Evolutionary conservation across 768 basidiomycete species (phyloP), one percentile per base, ranked within the genome.

Genomic region (Agrocybe praecox): DNA sequence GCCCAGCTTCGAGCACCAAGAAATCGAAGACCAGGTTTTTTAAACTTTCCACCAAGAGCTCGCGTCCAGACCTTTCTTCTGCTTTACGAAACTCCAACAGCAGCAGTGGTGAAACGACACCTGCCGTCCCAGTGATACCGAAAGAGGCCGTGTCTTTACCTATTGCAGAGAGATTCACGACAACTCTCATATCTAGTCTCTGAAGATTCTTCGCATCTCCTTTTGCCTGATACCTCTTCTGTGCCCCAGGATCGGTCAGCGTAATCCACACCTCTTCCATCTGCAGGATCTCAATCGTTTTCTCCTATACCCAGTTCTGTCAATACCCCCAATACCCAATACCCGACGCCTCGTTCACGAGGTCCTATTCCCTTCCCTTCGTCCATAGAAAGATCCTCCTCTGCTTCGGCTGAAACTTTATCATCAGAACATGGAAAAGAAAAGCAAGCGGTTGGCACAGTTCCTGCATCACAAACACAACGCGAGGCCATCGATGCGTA

Each of bases 81-180:
- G 36, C n/a, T 5, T n/a, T 40, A n/a, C 12, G n/a, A n/a, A n/a
- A n/a, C 14, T 40, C 36, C 4, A 40, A 40, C 12, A n/a, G 36
- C 14, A n/a, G 36, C 36, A 64, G 61, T 17, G 58, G 64, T n/a
- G 69, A 72, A 9, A 67, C 65, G 17, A 60, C 63, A 1, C 61
- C 64, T 22, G 53, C 63, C 6, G 24, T 61, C 12, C 55, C 49
- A 10, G 26, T 23, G 26, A 33, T 59, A 40, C 18, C 72, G 65
- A 72, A 62, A 47, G 71, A 72, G 36, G 62, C 67, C 1, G 63
- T 77, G 29, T 63, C 70, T 8, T 72, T 81, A 19, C 80, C 81
- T 21, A 82, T 82, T 53, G 80, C 80, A 3, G 76, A 71, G 17
- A 69, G 70, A 56, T 84, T 82, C 60, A 80, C 77, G 11, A 79